Evolutionary conservation across 495 filamentous ascomycete species (phyloP), one percentile per base, ranked within the genome.

Genomic region (Penicillium subrubescens): DNA sequence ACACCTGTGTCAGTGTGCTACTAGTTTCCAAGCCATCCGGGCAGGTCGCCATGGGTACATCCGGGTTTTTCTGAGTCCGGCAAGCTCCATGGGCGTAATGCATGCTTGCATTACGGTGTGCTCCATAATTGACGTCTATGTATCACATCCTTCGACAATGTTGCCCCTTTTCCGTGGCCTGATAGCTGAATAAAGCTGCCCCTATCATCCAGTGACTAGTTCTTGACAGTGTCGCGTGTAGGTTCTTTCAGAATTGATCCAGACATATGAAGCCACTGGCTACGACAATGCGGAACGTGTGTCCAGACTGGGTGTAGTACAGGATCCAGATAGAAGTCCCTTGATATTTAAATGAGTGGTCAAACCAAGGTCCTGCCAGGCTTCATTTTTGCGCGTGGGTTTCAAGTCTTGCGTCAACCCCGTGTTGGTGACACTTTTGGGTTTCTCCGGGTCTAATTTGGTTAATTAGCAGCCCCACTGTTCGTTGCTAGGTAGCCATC

Each of bases 21-120:
- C 48, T 52, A 52, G 63, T 73, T 71, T 68, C 56, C 68, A 71
- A 68, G 65, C 54, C 63, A 73, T 63, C 59, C 61, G 37, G 65
- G 41, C 62, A 58, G 31, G 63, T 57, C 58, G 63, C 46, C 59
- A 61, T 52, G 59, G 64, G 23, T 59, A 51, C 59, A 25, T 23
- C 59, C 33, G 43, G 39, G 43, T n/a, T 33, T 25, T 62, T 21
- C 44, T 37, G 37, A 44, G 43, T 25, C 54, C 59, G 48, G 41
- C 60, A 50, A 59, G 46, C 44, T 50, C 21, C 52, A 34, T 46
- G 33, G 21, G 56, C 51, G 61, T 52, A 56, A 25, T 52, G 59
- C 54, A 58, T 50, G 8, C 6, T 7, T 57, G 21, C 19, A 43
- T 58, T 23, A 46, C 50, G 59, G 23, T 46, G 25, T 58, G 57